These are phyloP conservation scores for Lepidium africanum DNA, from an alignment of 345 rosid genomes.

Conservation along the genomic window DNA sequence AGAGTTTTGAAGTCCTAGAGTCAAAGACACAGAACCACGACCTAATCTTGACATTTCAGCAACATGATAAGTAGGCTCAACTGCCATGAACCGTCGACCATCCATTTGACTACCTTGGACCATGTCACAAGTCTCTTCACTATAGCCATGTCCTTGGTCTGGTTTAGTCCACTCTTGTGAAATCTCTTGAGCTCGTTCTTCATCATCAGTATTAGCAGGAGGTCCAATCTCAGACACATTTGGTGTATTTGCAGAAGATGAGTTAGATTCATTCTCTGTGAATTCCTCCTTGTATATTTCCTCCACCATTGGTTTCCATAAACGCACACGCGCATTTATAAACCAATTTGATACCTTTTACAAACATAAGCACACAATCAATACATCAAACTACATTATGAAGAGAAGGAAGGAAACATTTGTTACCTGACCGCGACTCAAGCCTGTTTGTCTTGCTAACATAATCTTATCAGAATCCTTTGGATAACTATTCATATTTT, in stretches of 20 bases:
- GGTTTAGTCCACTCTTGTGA: slow-evolving; percentile 35
- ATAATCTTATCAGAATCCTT: slow-evolving; percentile 96
- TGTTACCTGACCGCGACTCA: slow-evolving; percentile 93
- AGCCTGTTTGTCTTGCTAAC: slow-evolving; percentile 96
- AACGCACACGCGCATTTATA: slow-evolving; percentile 96
- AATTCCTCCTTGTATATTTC: slow-evolving; percentile 98
- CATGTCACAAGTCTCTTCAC: slow-evolving; percentile 32
- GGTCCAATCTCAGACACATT: slow-evolving; percentile 33
- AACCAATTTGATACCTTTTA: slow-evolving; percentile 93
- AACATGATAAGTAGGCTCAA: slow-evolving; percentile 26
- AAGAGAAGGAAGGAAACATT: neutral
- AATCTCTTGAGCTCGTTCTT: slow-evolving; percentile 9
- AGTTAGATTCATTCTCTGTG: slow-evolving; percentile 79
- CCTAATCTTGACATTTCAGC: slow-evolving; percentile 59
- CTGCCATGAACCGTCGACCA: slow-evolving; percentile 25
- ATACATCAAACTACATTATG: neutral
- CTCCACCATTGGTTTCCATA: slow-evolving; percentile 99
- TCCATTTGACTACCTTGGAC: slow-evolving; percentile 43
- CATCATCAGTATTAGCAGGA: neutral
- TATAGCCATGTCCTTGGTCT: slow-evolving; percentile 30
- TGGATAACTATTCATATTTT: slow-evolving; percentile 52
- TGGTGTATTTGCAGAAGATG: slow-evolving; percentile 65
- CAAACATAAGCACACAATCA: neutral
- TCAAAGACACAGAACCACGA: slow-evolving; percentile 64
- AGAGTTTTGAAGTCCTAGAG: slow-evolving; percentile 78